Conservation (phyloP, 257 asterid species). For the Apocynum venetum region DNA sequence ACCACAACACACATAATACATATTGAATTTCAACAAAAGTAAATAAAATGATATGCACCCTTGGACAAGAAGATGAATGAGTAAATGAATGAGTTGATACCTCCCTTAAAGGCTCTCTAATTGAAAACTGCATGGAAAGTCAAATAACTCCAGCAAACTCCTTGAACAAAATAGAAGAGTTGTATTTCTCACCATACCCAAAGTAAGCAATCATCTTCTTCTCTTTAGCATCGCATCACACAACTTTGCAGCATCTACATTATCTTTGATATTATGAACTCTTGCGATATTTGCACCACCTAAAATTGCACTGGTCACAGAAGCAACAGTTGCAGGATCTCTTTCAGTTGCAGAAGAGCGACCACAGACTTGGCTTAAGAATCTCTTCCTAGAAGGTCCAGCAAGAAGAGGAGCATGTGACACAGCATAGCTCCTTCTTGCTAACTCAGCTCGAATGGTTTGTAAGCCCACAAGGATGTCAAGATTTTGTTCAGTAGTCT, state of each 20-base stretch:
- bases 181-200: neutral
- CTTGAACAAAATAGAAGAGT: neutral
- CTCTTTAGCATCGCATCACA: constrained; percentile 79
- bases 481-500: constrained; percentile 67
- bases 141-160: neutral
- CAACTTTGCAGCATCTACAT: constrained; percentile 63
- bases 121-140: neutral
- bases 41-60: no score
- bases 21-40: no score
- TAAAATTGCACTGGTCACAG: constrained; percentile 57
- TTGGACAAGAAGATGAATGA: neutral
- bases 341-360: constrained; percentile 44
- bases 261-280: constrained; percentile 74
- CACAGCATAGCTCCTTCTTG: constrained; percentile 53
- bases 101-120: neutral
- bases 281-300: constrained; percentile 85
- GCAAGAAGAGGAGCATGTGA: constrained; percentile 67
- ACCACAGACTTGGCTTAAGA: constrained; percentile 75
- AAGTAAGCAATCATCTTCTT: constrained; percentile 19
- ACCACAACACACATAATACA: no score
- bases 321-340: constrained; percentile 77
- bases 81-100: neutral
- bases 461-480: constrained; percentile 58
- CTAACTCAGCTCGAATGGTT: constrained; percentile 50
- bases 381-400: constrained; percentile 91